Percentiles rank a stretch among this genome's conserved stretches.
These are phyloP conservation scores for Fraxinus quadrangulata DNA, from an alignment of 257 asterid species.

Conservation along the genomic window DNA sequence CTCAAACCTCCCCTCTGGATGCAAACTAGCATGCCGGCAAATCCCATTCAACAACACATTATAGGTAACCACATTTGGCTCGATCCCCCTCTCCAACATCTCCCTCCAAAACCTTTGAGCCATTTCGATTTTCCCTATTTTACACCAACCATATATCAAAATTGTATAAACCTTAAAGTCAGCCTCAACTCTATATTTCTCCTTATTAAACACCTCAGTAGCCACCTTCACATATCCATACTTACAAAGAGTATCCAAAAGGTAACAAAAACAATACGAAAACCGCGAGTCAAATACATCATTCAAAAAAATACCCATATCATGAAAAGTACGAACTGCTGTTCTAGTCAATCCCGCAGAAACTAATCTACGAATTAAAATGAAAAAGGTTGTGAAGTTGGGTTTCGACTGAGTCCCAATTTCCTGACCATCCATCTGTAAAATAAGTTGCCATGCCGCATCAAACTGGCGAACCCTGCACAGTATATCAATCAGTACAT, in stretches of 20 bases:
- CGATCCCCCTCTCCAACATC: slow-evolving; percentile 72
- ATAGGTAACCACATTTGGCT: slow-evolving; percentile 70
- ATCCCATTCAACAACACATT: slow-evolving; percentile 82
- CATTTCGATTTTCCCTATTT: slow-evolving; percentile 66
- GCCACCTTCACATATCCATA: slow-evolving; percentile 83
- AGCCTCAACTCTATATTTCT: slow-evolving; percentile 60
- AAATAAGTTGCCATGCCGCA: slow-evolving; percentile 77
- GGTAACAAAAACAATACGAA: slow-evolving; percentile 51
- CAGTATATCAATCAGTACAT: slow-evolving; percentile 62
- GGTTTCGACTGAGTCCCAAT: slow-evolving; percentile 38
- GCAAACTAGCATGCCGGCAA: slow-evolving; percentile 81
- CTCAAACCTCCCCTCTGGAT: slow-evolving; percentile 71
- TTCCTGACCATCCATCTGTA: slow-evolving; percentile 57
- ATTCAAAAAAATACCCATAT: slow-evolving; percentile 64
- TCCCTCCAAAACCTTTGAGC: slow-evolving; percentile 64
- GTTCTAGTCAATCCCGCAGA: slow-evolving; percentile 71
- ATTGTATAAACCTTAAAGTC: slow-evolving; percentile 65
- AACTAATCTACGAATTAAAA: slow-evolving; percentile 65
- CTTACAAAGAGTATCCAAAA: slow-evolving; percentile 85
- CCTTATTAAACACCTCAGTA: slow-evolving; percentile 73
- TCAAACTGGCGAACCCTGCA: slow-evolving; percentile 84
- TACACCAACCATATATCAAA: slow-evolving; percentile 88
- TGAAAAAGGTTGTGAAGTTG: slow-evolving; percentile 71
- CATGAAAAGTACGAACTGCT: slow-evolving; percentile 73
- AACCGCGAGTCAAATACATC: slow-evolving; percentile 36